Evolutionary conservation across 2,329 filamentous ascomycete species (phyloP), one percentile per base, ranked within the genome.

Genomic region (Tolypocladium inflatum): DNA sequence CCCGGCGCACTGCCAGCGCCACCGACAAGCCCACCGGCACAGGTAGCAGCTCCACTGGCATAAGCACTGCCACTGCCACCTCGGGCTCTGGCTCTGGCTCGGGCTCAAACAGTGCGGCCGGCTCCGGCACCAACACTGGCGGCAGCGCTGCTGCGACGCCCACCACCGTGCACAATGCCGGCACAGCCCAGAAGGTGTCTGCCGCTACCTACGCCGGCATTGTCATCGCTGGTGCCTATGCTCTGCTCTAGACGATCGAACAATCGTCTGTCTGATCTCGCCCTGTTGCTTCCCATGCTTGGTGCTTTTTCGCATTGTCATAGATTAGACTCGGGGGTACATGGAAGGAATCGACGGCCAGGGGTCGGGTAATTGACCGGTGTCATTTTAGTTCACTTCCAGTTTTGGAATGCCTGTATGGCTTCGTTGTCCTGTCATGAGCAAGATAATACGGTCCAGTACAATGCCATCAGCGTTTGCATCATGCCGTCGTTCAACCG

Each of bases 11-110:
- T 48, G 51, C 58, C 38, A 58, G 54, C 37, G 50, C 23, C 8
- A 54, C 62, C 15, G 39, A 51, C 51, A 26, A 33, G 13, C 13
- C 45, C 43, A 57, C 57, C 11, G 42, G 30, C 33, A 53, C 59
- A 26, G 53, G 55, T 41, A 51, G 58, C 52, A 21, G 54, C n/a
- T 41, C 53, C 17, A 58, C 52, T 54, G 21, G 55, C 51, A 37
- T 42, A 41, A 21, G 38, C 48, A 58, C 55, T 48, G 23, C 58
- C 35, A 58, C 60, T 6, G 55, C 55, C 19, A 61, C 51, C 50
- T 45, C 43, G 13, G 23, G 48, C 35, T 33, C 38, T 9, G 42
- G 26, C 41, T n/a, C 37, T 33, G 56, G 57, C 55, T 65, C 61
- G 26, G 58, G 58, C 54, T 54, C 54, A 35, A 43, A 37, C n/a